Evolutionary conservation across 208 protist species (phyloP).

Genomic region (Trypanosoma vivax): DNA sequence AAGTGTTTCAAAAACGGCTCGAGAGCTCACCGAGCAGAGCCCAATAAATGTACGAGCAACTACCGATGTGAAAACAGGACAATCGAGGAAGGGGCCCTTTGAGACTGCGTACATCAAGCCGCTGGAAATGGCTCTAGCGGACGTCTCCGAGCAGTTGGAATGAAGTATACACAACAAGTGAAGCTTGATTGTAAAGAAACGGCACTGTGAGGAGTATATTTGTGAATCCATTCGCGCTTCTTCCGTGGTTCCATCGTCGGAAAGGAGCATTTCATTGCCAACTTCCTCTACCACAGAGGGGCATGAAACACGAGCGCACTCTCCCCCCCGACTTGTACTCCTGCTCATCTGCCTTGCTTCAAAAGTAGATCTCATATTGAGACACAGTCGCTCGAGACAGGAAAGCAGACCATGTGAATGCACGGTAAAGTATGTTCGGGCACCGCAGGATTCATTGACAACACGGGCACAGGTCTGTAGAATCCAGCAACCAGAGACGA

Average conservation of each 20-base stretch:
- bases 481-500: constrained; percentile 18
- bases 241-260: too few relatives aligned
- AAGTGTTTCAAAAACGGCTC: constrained; percentile 14
- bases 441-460: neutral
- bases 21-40: constrained; percentile 18
- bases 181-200: constrained; percentile 14
- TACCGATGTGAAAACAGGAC: constrained; percentile 25
- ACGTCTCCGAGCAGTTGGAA: constrained; percentile 2
- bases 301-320: too few relatives aligned
- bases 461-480: constrained; percentile 14
- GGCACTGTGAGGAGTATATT: constrained; percentile 16
- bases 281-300: too few relatives aligned
- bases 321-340: too few relatives aligned
- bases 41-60: constrained; percentile 20
- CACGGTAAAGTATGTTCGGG: neutral
- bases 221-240: too few relatives aligned
- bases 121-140: neutral
- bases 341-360: neutral
- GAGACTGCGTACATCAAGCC: constrained; percentile 4
- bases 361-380: constrained; percentile 8
- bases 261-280: too few relatives aligned
- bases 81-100: constrained; percentile 22
- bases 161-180: constrained; percentile 19
- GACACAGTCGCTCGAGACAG: constrained; percentile 8
- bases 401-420: constrained; percentile 3